Conservation (phyloP, 495 filamentous ascomycete genomes). For the Extremus antarcticus region DNA sequence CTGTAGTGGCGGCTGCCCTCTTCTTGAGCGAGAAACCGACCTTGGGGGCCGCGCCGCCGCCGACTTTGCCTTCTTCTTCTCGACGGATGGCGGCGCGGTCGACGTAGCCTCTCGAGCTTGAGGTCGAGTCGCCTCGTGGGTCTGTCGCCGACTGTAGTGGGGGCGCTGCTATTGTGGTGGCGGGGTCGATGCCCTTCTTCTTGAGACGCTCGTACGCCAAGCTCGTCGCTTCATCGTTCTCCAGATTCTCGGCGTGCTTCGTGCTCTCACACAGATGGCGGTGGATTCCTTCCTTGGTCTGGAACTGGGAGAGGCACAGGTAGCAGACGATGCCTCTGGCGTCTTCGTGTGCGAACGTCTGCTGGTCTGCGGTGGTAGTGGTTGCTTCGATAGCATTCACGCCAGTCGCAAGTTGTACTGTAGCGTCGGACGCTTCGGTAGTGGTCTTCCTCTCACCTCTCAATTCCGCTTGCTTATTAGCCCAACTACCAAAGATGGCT, state of each 20-base stretch:
- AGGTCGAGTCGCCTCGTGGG: constrained; percentile 8
- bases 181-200: constrained; percentile 1
- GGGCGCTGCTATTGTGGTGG: constrained; percentile 21
- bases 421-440: constrained; percentile 20
- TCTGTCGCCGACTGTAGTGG: constrained; percentile 31
- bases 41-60: background rate
- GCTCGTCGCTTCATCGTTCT: constrained; percentile 40
- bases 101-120: constrained; percentile 42
- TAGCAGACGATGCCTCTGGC: constrained; percentile 63
- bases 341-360: constrained; percentile 32
- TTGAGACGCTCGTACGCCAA: constrained; percentile 53
- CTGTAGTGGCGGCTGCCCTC: constrained; percentile 6
- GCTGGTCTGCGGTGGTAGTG: background rate
- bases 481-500: constrained; percentile 76
- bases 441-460: background rate
- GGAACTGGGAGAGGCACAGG: constrained; percentile 66
- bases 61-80: constrained; percentile 28
- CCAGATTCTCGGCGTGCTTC: constrained; percentile 61
- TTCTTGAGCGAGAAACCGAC: background rate
- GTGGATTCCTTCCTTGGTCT: constrained; percentile 54
- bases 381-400: constrained; percentile 3
- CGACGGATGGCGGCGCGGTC: constrained; percentile 77
- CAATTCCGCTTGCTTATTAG: constrained; percentile 40
- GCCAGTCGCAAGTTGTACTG: background rate
- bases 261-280: constrained; percentile 67